Conservation (phyloP, 176 grass and related monocot genomes). For the Stipa capillata region DNA sequence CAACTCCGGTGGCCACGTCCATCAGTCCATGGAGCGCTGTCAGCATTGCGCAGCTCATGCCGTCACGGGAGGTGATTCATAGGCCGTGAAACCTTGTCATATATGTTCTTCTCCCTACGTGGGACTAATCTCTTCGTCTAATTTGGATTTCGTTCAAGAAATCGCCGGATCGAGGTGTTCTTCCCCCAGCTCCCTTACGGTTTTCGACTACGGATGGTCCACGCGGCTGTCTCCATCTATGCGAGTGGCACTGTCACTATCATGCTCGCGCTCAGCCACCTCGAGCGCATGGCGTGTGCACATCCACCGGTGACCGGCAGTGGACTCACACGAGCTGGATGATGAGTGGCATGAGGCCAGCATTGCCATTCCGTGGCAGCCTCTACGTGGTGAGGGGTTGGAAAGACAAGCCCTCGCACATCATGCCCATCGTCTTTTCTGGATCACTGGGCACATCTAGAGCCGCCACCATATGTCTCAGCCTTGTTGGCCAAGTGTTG, state of each 20-base stretch:
- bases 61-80: no score
- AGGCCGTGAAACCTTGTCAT: no score
- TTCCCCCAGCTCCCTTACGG: no score
- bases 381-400: not conserved
- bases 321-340: not conserved
- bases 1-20: no score
- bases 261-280: not conserved
- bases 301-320: not conserved
- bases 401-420: not conserved
- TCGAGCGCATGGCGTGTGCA: not conserved
- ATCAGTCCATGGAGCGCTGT: no score
- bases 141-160: no score
- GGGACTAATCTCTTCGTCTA: no score
- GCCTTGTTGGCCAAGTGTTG: not conserved
- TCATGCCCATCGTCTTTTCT: not conserved
- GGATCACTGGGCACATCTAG: not conserved
- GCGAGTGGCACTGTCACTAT: not conserved
- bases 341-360: not conserved
- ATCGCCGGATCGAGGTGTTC: no score
- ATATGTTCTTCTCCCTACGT: no score
- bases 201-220: not conserved
- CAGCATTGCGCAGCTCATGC: no score
- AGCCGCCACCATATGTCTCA: not conserved
- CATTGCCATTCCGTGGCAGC: not conserved
- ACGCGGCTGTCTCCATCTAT: not conserved